Percentiles rank a stretch among this genome's conserved stretches.
Evolutionary conservation across 495 filamentous ascomycete species (phyloP).

Genomic region (Rostrohypoxylon terebratum): DNA sequence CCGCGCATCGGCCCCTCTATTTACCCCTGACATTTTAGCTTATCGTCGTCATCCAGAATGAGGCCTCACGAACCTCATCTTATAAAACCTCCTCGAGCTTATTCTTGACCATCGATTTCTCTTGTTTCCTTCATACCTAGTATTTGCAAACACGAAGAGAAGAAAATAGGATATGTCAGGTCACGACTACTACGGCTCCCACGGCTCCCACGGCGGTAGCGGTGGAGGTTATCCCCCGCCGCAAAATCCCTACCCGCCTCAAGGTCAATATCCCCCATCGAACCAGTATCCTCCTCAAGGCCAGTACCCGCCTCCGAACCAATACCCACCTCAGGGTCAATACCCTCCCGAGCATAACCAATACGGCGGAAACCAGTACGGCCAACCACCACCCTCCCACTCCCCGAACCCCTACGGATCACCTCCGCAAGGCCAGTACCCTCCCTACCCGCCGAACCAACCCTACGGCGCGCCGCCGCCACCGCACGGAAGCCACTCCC

Average conservation of each 20-base stretch:
- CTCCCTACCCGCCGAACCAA: slow-evolving; percentile 43
- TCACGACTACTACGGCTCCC: slow-evolving; percentile 46
- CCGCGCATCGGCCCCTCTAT: slow-evolving; percentile 9
- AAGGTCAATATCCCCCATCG: slow-evolving; percentile 31
- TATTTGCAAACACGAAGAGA: neutral
- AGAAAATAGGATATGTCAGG: slow-evolving; percentile 36
- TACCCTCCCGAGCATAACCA: slow-evolving; percentile 40
- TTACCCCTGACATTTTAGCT: neutral
- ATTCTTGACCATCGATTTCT: neutral
- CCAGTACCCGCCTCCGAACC: slow-evolving; percentile 36
- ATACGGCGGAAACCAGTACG: slow-evolving; percentile 31
- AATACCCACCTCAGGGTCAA: slow-evolving; percentile 40
- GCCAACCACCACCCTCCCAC: slow-evolving; percentile 38
- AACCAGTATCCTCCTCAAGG: slow-evolving; percentile 39
- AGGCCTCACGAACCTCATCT: slow-evolving; percentile 2
- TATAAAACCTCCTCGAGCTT: neutral
- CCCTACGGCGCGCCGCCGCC: slow-evolving; percentile 37
- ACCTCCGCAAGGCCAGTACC: slow-evolving; percentile 44
- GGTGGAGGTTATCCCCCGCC: slow-evolving; percentile 37
- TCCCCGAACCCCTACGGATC: slow-evolving; percentile 42
- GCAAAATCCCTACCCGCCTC: slow-evolving; percentile 33
- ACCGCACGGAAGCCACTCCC: slow-evolving; percentile 32
- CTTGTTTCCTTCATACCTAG: neutral
- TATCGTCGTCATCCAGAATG: neutral
- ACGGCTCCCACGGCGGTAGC: slow-evolving; percentile 34